These are phyloP conservation scores for Irpex lacteus DNA, from an alignment of 1,284 basidiomycete species.

Conservation along the genomic window DNA sequence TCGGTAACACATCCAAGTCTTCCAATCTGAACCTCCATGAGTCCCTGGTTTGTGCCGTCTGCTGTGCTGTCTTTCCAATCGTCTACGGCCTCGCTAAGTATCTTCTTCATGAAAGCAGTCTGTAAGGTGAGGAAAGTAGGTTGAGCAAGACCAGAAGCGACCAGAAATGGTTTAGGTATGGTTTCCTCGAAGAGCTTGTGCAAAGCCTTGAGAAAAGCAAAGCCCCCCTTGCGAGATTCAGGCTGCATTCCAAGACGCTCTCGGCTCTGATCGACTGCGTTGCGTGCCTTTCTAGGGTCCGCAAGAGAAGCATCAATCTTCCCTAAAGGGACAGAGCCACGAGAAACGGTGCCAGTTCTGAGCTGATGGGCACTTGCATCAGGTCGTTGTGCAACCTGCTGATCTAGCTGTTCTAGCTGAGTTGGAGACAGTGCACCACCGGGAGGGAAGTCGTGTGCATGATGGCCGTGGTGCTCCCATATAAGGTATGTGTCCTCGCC, in stretches of 20 bases:
- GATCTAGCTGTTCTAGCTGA: background rate
- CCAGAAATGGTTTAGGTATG: background rate
- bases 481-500: no score
- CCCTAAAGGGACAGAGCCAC: background rate
- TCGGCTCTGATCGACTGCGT: background rate
- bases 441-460: background rate
- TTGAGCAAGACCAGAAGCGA: background rate
- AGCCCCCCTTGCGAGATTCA: background rate
- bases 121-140: constrained; percentile 1
- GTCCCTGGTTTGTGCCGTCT: background rate
- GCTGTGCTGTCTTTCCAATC: no score
- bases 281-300: background rate
- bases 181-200: background rate
- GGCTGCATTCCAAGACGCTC: background rate
- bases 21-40: background rate
- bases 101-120: background rate
- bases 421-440: background rate
- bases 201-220: background rate
- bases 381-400: background rate
- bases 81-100: no score
- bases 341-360: background rate
- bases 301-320: background rate
- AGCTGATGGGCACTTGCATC: constrained; percentile 3
- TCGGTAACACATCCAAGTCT: constrained; percentile 11
- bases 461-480: constrained; percentile 1